phyloP scores from a whole-genome alignment of 75 land plant species.

The Sequoiadendron giganteum region DNA sequence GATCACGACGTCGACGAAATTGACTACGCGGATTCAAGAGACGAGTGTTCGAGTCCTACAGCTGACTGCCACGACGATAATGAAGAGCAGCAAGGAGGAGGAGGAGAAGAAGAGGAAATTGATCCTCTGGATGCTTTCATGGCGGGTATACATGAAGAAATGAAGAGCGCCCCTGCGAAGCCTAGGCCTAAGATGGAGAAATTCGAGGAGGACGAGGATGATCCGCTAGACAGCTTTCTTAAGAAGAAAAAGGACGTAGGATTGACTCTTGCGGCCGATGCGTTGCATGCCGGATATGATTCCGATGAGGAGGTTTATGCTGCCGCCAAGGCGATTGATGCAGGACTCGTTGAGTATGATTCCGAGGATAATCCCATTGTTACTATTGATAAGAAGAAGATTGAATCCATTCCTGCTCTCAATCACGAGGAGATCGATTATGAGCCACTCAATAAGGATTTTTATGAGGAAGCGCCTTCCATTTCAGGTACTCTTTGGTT shows the following conservation, averaged over 20 bases:
- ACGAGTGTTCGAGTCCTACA: slow-evolving; percentile 7
- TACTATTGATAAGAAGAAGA: slow-evolving; percentile 65
- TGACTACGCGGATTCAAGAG: slow-evolving; percentile 45
- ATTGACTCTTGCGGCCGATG: slow-evolving; percentile 85
- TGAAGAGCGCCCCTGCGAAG: slow-evolving; percentile 41
- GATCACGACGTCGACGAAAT: slow-evolving; percentile 80
- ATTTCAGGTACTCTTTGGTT: slow-evolving; percentile 66
- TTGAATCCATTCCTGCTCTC: slow-evolving; percentile 84
- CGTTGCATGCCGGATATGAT: slow-evolving; percentile 89
- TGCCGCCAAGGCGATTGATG: slow-evolving; percentile 97
- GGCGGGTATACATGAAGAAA: slow-evolving; percentile 93
- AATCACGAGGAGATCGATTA: slow-evolving; percentile 84
- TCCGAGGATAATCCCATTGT: slow-evolving; percentile 92
- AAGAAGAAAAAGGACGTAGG: slow-evolving; percentile 82
- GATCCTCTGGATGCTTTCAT: slow-evolving; percentile 99
- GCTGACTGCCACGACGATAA: not conserved
- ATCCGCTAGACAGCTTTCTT: slow-evolving; percentile 89
- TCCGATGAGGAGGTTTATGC: slow-evolving; percentile 99
- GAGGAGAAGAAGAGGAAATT: slow-evolving; percentile 57
- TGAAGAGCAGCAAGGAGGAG: not conserved
- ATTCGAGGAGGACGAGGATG: slow-evolving; percentile 83
- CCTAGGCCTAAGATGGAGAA: slow-evolving; percentile 49
- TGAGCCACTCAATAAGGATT: slow-evolving; percentile 86
- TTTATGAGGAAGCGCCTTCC: slow-evolving; percentile 83
- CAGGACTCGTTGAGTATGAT: slow-evolving; percentile 89